phyloP scores from a whole-genome alignment of 495 filamentous ascomycete species.

The Pyrenopolyporus hunteri region DNA sequence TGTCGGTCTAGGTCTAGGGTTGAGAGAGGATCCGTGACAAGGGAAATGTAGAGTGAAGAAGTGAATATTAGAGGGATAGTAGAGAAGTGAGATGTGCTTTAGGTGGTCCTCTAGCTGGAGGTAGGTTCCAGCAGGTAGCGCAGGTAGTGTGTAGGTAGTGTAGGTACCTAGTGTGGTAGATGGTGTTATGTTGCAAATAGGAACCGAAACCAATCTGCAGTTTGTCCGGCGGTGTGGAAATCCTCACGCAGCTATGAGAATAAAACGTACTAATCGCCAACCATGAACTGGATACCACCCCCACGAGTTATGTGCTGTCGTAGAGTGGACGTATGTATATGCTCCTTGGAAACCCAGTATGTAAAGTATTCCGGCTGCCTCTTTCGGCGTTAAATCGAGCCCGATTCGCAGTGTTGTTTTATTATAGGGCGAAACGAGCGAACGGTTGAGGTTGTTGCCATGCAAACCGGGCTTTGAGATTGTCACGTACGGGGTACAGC shows the following conservation, averaged over 20 bases:
- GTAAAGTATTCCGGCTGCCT: background rate
- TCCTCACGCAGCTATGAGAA: slow-evolving; percentile 4
- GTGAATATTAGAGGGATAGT: slow-evolving; percentile 15
- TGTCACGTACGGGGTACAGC: no score
- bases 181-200: no score
- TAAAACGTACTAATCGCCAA: slow-evolving; percentile 9
- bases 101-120: background rate
- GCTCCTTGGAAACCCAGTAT: no score
- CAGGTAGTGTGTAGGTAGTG: no score
- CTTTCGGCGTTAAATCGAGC: background rate
- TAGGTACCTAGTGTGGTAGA: no score
- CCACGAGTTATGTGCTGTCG: no score
- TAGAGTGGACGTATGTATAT: no score
- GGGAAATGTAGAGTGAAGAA: slow-evolving; percentile 4
- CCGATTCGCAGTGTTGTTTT: slow-evolving; percentile 1
- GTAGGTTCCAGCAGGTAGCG: background rate
- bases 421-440: background rate
- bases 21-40: background rate
- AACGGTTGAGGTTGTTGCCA: slow-evolving; percentile 5
- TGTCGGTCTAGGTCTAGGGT: slow-evolving; percentile 5
- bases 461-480: slow-evolving; percentile 23
- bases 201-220: slow-evolving; percentile 21
- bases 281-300: slow-evolving; percentile 10
- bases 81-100: background rate
- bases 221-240: slow-evolving; percentile 23